Evolutionary conservation across 805 yeast species (phyloP), one percentile per base, ranked within the genome.

Genomic region (Saturnispora besseyi): DNA sequence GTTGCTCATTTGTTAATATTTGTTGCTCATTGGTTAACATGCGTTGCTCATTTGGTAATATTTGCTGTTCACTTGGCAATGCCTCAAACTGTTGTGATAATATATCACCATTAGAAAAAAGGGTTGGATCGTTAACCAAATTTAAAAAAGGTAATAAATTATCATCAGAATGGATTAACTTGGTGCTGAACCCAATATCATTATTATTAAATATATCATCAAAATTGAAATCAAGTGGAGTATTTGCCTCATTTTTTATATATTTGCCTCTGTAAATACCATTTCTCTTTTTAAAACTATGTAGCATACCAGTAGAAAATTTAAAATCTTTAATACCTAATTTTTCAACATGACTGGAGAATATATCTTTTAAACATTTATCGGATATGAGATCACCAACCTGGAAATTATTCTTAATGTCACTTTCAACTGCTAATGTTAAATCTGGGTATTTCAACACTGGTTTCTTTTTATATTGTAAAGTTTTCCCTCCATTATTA

Each of bases 81-180:
- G 21, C 18, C 28, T 31, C 41, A 15, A 18, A 33, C 22, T 48
- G 36, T 36, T 12, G 38, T 15, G 24, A 24, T 21, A 36, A 5
- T 12, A 26, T 24, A 45, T 32, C 37, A 26, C 34, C 24, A 28
- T n/a, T 31, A 8, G 24, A 29, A 15, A 45, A 36, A 6, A 36
- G n/a, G 15, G 21, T 26, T 31, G 42, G 18, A 12, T 37, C 41
- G 36, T 37, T 38, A 11, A 37, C 21, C 22, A 36, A 12, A 46
- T 46, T 31, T 28, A 46, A 9, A 32, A 43, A 26, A 4, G 57
- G 55, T 32, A 57, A 48, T 45, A 54, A 59, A 36, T 56, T 57
- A 49, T 67, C 71, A 49, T 66, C 71, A 0, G 69, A 62, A 40
- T 68, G 72, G 40, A 68, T 66, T 34, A 68, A 53, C 38, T 65